Evolutionary conservation across 2,329 filamentous ascomycete genomes (phyloP).

Genomic region (Pseudogymnoascus sp.): DNA sequence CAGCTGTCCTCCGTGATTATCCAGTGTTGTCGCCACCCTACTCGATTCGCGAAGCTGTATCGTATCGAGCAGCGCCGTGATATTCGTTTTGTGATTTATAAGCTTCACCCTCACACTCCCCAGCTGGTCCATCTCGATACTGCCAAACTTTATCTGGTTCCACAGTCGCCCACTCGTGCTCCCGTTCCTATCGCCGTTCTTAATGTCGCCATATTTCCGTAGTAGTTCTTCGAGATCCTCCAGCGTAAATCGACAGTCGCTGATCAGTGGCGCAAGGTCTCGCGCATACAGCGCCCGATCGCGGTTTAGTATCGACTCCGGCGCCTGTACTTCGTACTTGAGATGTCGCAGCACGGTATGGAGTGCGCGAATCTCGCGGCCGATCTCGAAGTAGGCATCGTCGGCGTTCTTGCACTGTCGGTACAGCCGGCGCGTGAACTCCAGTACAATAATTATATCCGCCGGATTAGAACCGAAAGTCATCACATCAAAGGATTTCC

Average conservation of each 20-base stretch:
- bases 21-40: constrained; percentile 29
- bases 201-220: constrained; percentile 35
- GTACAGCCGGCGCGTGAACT: constrained; percentile 48
- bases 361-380: constrained; percentile 44
- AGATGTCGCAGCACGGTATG: constrained; percentile 52
- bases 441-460: constrained; percentile 49
- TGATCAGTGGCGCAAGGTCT: constrained; percentile 45
- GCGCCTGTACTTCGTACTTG: constrained; percentile 49
- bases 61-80: constrained; percentile 51
- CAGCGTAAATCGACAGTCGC: constrained; percentile 49
- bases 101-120: constrained; percentile 35
- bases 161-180: constrained; percentile 19
- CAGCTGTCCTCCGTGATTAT: constrained; percentile 32
- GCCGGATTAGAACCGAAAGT: constrained; percentile 26
- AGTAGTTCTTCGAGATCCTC: constrained; percentile 48
- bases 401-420: constrained; percentile 44
- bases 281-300: constrained; percentile 38
- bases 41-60: constrained; percentile 46
- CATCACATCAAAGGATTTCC: constrained; percentile 19
- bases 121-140: constrained; percentile 28
- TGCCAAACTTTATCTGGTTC: constrained; percentile 24
- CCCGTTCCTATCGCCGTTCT: constrained; percentile 16
- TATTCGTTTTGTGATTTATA: constrained; percentile 43
- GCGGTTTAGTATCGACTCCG: constrained; percentile 47
- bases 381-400: constrained; percentile 39